Base-by-base conservation (phyloP, 345 rosid species). In the Firmiana major region DNA sequence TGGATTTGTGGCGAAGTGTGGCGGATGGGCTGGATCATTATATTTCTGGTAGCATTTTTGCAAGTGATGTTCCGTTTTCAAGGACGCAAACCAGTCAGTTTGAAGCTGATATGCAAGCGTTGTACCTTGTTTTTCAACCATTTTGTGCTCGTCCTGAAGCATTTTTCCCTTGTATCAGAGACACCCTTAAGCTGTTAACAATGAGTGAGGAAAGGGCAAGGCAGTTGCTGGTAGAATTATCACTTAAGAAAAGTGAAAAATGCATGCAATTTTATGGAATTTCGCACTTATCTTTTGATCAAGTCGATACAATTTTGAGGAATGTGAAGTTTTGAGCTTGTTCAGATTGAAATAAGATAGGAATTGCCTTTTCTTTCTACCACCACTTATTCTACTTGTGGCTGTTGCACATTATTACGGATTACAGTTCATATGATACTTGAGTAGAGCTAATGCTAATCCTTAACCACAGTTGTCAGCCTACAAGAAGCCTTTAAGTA, bases 21-120 rank as follows among this genome's bases (percentile, higher is more conserved):
- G 96, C 96, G 0, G 90, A 90, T 16, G 96, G 93, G 78, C 87
- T 93, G 13, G 98, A 93, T 76, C 91, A 86, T 76, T 93, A 85
- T 75, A 83, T 91, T 24, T 86, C 80, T 58, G 7, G 88, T 80
- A 86, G 88, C 79, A 81, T 88, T 66, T 79, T 81, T 19, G 21
- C 66, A 1, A 64, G 78, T 26, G 84, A 83, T 40, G 48, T 81
- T 73, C 74, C 36, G 55, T 82, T 87, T 48, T 81, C 84, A 4
- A 22, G 62, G 4, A 57, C 74, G 31, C 83, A 81, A 72, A 80
- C 80, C 49, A 24, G 51, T 60, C 89, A 64, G 75, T 88, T 91
- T 66, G 83, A 73, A 68, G 79, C 81, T 0, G 90, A 90, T 34
- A 86, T 88, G 84, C 78, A 73, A 71, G 93, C 91, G 2, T 65